Evolutionary conservation across 345 rosid genomes (phyloP).

Genomic region (Hibiscus tridactylites): DNA sequence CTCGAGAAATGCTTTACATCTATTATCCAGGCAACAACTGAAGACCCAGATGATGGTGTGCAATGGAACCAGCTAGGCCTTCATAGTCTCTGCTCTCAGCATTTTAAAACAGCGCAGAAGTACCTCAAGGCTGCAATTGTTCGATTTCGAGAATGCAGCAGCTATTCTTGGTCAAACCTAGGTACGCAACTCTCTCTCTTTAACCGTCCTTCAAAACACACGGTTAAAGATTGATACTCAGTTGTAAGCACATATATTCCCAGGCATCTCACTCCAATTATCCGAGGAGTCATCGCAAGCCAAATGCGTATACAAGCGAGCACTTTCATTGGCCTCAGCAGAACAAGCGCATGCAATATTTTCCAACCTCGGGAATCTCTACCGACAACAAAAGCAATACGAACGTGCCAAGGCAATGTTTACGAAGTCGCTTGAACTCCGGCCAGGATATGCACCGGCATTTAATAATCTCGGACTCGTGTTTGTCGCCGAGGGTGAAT

Average conservation of each 20-base stretch:
- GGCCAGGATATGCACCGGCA: slow-evolving; percentile 91
- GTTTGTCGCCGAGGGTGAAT: slow-evolving; percentile 71
- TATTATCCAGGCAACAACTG: slow-evolving; percentile 45
- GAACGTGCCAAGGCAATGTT: slow-evolving; percentile 90
- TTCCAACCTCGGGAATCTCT: slow-evolving; percentile 91
- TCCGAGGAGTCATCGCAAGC: slow-evolving; percentile 60
- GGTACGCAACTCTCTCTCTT: slow-evolving; percentile 31
- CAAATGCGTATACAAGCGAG: slow-evolving; percentile 55
- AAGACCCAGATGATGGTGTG: slow-evolving; percentile 82
- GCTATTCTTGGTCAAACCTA: slow-evolving; percentile 85
- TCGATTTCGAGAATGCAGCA: slow-evolving; percentile 53
- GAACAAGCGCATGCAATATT: slow-evolving; percentile 64
- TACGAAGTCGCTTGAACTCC: slow-evolving; percentile 70
- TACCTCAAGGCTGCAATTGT: slow-evolving; percentile 77
- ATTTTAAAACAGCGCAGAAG: slow-evolving; percentile 72
- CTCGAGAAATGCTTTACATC: not conserved
- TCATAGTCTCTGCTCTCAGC: slow-evolving; percentile 65
- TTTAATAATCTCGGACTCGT: slow-evolving; percentile 92
- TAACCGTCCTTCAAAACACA: not conserved
- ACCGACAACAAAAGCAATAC: slow-evolving; percentile 63
- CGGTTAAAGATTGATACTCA: not conserved
- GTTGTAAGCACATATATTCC: not conserved
- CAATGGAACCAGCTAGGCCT: slow-evolving; percentile 98
- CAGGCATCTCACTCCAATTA: slow-evolving; percentile 78
- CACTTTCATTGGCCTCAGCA: slow-evolving; percentile 48